Conservation (phyloP, 345 rosid genomes). For the Turnera subulata region DNA sequence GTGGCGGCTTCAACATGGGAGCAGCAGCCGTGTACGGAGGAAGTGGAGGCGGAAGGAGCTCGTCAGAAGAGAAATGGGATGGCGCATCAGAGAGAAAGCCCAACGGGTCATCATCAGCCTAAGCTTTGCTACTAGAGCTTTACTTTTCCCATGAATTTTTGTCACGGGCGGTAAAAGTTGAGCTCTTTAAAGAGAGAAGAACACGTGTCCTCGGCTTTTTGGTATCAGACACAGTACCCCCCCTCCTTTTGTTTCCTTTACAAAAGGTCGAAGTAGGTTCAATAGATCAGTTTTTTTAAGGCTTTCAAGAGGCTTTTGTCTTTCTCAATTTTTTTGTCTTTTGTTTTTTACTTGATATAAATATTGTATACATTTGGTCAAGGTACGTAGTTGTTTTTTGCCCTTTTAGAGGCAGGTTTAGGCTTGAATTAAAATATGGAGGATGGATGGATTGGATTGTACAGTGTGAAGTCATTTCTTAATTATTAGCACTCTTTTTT, state of each 20-base stretch:
- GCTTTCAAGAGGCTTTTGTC: not conserved
- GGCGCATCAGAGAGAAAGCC: constrained; percentile 31
- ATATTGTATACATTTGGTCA: not conserved
- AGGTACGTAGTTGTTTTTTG: not conserved
- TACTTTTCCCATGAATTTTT: constrained; percentile 6
- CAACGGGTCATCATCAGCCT: constrained; percentile 17
- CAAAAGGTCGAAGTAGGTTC: not conserved
- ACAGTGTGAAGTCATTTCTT: not conserved
- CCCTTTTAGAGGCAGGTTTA: not conserved
- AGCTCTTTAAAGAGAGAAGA: not conserved
- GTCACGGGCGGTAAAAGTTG: constrained; percentile 9
- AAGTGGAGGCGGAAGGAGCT: constrained; percentile 17
- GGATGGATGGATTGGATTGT: not conserved
- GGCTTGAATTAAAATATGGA: not conserved
- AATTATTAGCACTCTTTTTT: not conserved
- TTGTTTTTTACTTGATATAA: not conserved
- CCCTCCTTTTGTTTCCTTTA: too few relatives aligned
- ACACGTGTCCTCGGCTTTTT: not conserved
- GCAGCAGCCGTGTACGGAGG: constrained; percentile 26
- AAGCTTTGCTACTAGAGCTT: constrained; percentile 20
- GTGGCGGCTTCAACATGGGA: constrained; percentile 35
- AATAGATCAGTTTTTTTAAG: not conserved
- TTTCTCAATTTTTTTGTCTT: too few relatives aligned
- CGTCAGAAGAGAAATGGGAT: constrained; percentile 40
- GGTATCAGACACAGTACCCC: not conserved